These are phyloP conservation scores for Hypoxylon intermedium DNA, from an alignment of 495 filamentous ascomycete species.

Conservation along the genomic window DNA sequence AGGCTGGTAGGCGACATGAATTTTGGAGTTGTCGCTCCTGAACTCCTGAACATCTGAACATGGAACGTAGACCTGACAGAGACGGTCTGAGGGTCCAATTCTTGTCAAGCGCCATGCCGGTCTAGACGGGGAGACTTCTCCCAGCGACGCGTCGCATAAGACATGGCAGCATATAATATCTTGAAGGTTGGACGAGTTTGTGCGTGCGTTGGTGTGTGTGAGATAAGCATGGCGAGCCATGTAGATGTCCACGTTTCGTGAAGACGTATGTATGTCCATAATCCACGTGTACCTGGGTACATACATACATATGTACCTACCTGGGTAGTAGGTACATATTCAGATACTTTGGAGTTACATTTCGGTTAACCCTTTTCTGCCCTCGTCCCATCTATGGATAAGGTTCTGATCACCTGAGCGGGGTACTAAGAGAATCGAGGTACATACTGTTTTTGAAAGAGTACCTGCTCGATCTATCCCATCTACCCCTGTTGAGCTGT, in stretches of 20 bases:
- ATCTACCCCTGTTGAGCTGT: constrained; percentile 16
- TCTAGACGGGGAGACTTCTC: constrained; percentile 5
- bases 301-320: not conserved
- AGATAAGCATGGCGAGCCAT: no score
- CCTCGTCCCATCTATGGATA: constrained; percentile 13
- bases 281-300: constrained; percentile 11
- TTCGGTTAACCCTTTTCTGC: constrained; percentile 32
- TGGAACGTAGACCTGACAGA: constrained; percentile 22
- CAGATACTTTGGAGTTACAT: constrained; percentile 20
- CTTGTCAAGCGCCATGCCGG: constrained; percentile 17
- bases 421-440: constrained; percentile 3
- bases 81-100: constrained; percentile 27
- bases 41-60: constrained; percentile 28
- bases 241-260: no score
- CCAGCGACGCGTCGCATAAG: constrained; percentile 9
- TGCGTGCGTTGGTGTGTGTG: not conserved
- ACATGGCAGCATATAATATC: not conserved
- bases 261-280: constrained; percentile 4
- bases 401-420: constrained; percentile 31
- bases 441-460: constrained; percentile 11
- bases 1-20: no score
- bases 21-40: constrained; percentile 16
- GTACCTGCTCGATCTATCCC: not conserved
- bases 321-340: not conserved
- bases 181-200: not conserved